A percentile compares a stretch with the other conserved stretches of the same genome.
Conservation (phyloP, 495 filamentous ascomycete species). For the Penicillium silybi region DNA sequence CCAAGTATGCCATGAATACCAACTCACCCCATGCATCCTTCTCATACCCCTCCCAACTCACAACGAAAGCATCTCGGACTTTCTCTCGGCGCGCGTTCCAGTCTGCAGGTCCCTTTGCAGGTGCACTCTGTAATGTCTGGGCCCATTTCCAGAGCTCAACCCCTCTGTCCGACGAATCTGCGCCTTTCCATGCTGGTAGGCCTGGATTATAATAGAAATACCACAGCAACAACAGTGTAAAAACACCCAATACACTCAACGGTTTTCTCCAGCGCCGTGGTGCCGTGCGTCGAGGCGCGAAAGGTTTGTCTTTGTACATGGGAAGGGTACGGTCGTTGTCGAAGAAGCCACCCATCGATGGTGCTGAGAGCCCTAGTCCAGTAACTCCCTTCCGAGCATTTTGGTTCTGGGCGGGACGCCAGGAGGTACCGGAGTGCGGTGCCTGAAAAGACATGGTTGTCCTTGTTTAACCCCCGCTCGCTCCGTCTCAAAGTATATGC, state of each 20-base stretch:
- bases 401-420: conserved; percentile 43
- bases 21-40: conserved; percentile 86
- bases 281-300: conserved; percentile 41
- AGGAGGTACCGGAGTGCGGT: conserved; percentile 5
- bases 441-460: conserved; percentile 21
- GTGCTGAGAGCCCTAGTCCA: conserved; percentile 36
- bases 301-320: conserved; percentile 98
- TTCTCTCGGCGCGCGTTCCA: conserved; percentile 76
- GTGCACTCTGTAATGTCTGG: conserved; percentile 30
- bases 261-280: conserved; percentile 29
- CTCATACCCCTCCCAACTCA: conserved; percentile 92
- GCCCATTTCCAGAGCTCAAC: conserved; percentile 42
- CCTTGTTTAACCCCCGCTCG: background rate
- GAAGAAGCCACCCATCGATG: conserved; percentile 48
- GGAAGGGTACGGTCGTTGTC: conserved; percentile 62
- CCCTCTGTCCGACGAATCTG: conserved; percentile 22
- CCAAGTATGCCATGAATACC: background rate
- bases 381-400: conserved; percentile 30
- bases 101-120: conserved; percentile 30
- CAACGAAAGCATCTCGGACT: conserved; percentile 84
- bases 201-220: conserved; percentile 36
- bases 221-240: conserved; percentile 44
- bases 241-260: conserved; percentile 19
- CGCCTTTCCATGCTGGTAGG: conserved; percentile 7
- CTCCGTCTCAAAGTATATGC: background rate